Evolutionary conservation across 129 eudicot species (phyloP).

Genomic region (Centaurea solstitialis): DNA sequence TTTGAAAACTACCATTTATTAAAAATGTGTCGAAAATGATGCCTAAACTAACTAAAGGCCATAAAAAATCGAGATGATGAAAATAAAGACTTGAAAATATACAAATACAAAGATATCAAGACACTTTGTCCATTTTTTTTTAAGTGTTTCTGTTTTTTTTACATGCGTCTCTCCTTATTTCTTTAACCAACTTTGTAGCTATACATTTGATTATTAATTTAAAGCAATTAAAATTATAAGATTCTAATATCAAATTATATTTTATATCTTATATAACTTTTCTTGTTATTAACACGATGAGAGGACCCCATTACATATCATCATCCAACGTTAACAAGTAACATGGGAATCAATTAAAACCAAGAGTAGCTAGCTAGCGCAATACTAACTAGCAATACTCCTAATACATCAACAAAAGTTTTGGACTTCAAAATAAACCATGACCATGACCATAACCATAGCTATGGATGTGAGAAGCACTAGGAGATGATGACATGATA

Average conservation of each 20-base stretch:
- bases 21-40: no score
- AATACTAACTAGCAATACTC: constrained; percentile 16
- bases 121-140: no score
- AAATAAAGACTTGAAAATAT: no score
- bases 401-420: not conserved
- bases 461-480: constrained; percentile 19
- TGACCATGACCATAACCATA: constrained; percentile 30
- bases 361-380: constrained; percentile 6
- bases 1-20: no score
- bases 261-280: not conserved
- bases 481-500: constrained; percentile 5
- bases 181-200: not conserved
- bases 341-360: constrained; percentile 15
- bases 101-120: no score
- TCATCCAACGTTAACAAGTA: not conserved
- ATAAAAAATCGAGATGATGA: no score
- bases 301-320: not conserved
- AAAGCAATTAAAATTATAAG: constrained; percentile 10
- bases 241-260: not conserved
- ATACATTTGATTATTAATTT: not conserved
- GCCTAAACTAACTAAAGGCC: no score
- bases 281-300: constrained; percentile 1
- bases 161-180: no score
- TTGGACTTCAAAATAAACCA: constrained; percentile 13
- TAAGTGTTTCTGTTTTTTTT: no score